Percentiles rank a stretch among this genome's conserved stretches.
Conservation (phyloP, 768 basidiomycete genomes). For the Pulveroboletus sp. region DNA sequence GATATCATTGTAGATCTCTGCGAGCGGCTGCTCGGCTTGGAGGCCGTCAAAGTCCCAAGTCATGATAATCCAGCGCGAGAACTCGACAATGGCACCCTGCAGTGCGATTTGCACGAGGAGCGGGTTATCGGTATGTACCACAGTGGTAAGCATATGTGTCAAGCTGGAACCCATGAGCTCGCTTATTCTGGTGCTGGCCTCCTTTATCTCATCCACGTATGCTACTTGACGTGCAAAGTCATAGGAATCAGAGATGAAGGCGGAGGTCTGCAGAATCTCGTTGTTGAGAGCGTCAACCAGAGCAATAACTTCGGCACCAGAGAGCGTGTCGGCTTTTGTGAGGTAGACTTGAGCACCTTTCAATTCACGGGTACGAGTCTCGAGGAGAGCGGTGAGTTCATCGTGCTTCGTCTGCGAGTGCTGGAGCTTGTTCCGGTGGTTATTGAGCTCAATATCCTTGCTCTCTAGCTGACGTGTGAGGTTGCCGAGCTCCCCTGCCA, state of each 20-base stretch:
- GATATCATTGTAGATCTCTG: constrained; percentile 37
- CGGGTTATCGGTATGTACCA: constrained; percentile 30
- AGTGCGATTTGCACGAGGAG: constrained; percentile 39
- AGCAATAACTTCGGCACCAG: constrained; percentile 41
- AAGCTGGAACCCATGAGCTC: constrained; percentile 31
- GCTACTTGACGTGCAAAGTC: constrained; percentile 25
- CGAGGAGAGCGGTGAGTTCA: constrained; percentile 29
- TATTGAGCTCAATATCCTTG: constrained; percentile 24
- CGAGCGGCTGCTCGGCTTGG: constrained; percentile 25
- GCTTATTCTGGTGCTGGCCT: constrained; percentile 24
- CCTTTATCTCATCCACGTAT: constrained; percentile 23
- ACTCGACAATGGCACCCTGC: constrained; percentile 31
- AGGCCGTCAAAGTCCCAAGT: constrained; percentile 33
- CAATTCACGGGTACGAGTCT: constrained; percentile 36
- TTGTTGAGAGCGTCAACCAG: constrained; percentile 40
- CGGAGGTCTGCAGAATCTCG: constrained; percentile 45
- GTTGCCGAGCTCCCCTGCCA: constrained; percentile 10
- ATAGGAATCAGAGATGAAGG: constrained; percentile 40
- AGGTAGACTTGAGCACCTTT: constrained; percentile 41
- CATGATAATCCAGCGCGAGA: constrained; percentile 31
- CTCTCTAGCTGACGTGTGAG: constrained; percentile 20
- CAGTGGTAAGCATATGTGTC: constrained; percentile 20
- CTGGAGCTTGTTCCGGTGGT: constrained; percentile 25
- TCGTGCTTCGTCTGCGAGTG: constrained; percentile 22
- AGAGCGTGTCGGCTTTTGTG: constrained; percentile 39